A percentile compares a stretch with the other conserved stretches of the same genome.
Conservation (phyloP, 2,329 filamentous ascomycete genomes). For the Phoma sp. region DNA sequence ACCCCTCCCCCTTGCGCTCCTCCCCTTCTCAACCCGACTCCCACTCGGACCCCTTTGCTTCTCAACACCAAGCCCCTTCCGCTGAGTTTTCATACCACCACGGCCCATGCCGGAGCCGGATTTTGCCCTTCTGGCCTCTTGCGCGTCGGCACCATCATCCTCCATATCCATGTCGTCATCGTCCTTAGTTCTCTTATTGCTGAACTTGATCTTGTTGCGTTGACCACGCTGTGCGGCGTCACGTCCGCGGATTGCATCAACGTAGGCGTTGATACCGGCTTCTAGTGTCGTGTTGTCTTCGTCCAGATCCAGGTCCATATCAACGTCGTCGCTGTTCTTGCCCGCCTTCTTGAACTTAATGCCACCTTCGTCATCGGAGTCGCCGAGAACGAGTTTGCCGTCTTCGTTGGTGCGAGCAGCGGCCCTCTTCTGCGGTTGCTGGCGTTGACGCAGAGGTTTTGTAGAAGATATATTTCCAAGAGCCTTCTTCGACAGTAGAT, state of each 20-base stretch:
- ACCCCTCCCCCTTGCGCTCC: constrained; percentile 25
- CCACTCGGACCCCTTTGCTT: constrained; percentile 37
- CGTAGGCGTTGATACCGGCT: constrained; percentile 65
- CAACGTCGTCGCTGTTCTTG: constrained; percentile 52
- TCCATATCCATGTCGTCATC: constrained; percentile 57
- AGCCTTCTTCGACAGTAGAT: constrained; percentile 86
- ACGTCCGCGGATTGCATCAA: constrained; percentile 65
- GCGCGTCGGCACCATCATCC: constrained; percentile 47
- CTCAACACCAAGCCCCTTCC: constrained; percentile 47
- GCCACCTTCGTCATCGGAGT: constrained; percentile 53
- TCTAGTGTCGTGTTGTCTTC: constrained; percentile 54
- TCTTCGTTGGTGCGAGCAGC: constrained; percentile 67
- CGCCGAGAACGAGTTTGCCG: constrained; percentile 79
- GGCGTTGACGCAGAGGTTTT: constrained; percentile 72
- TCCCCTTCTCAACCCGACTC: constrained; percentile 26
- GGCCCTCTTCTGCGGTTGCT: constrained; percentile 51
- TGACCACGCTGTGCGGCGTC: constrained; percentile 65
- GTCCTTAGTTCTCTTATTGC: constrained; percentile 55
- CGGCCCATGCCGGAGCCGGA: constrained; percentile 39
- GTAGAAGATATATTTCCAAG: constrained; percentile 93
- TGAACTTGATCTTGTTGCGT: constrained; percentile 67
- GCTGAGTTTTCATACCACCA: constrained; percentile 33
- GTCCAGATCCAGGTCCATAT: constrained; percentile 68
- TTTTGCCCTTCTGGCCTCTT: constrained; percentile 47
- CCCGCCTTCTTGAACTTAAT: constrained; percentile 41